A percentile compares a stretch with the other conserved stretches of the same genome.
phyloP scores from a whole-genome alignment of 768 basidiomycete species.

The Phlebiopsis gigantea region DNA sequence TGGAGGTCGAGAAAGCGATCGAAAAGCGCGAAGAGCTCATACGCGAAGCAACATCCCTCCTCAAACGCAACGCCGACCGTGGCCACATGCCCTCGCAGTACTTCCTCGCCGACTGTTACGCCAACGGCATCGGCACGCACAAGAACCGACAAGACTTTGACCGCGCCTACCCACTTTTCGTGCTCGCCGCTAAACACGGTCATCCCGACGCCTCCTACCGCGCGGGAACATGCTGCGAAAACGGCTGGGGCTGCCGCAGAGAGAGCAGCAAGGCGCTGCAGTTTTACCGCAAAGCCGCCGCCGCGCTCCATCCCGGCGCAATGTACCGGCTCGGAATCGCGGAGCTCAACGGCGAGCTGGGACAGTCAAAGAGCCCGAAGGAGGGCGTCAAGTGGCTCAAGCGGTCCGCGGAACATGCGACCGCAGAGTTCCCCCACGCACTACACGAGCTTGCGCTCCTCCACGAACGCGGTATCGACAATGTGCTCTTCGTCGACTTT shows the following conservation, averaged over 20 bases:
- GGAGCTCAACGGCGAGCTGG: conserved; percentile 93
- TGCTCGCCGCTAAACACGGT: conserved; percentile 94
- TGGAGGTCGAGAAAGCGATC: conserved; percentile 74
- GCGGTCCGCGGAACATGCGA: conserved; percentile 90
- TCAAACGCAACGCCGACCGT: conserved; percentile 89
- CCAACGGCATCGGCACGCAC: conserved; percentile 94
- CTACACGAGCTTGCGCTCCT: conserved; percentile 90
- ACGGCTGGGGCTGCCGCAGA: conserved; percentile 95
- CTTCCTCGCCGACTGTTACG: conserved; percentile 96
- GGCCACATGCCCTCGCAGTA: conserved; percentile 95
- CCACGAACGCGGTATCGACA: conserved; percentile 93
- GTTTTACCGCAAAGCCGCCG: conserved; percentile 92
- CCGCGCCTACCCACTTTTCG: conserved; percentile 92
- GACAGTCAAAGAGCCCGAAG: conserved; percentile 79
- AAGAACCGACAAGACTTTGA: conserved; percentile 95
- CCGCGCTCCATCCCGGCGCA: conserved; percentile 86
- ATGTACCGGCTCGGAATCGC: conserved; percentile 96
- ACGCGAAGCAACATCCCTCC: conserved; percentile 79
- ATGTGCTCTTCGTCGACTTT: conserved; percentile 93
- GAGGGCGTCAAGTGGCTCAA: conserved; percentile 99
- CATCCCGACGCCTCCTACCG: conserved; percentile 95
- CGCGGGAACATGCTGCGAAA: conserved; percentile 96
- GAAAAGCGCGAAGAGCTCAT: conserved; percentile 86
- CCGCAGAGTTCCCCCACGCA: conserved; percentile 94
- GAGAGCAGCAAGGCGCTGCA: conserved; percentile 89